phyloP scores from a whole-genome alignment of 2,329 filamentous ascomycete species.

The Mycocentrospora acerina region DNA sequence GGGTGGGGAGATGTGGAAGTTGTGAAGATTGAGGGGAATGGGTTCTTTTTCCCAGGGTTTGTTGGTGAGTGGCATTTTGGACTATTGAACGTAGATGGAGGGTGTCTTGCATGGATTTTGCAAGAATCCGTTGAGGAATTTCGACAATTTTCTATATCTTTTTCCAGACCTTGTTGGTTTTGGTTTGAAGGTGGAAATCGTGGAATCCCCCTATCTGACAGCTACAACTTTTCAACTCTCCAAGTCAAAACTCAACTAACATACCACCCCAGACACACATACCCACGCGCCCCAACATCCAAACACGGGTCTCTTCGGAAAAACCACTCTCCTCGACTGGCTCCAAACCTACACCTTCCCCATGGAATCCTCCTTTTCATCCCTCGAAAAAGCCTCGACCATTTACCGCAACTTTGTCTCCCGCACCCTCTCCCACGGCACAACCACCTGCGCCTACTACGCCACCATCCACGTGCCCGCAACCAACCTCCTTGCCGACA shows the following conservation, averaged over 20 bases:
- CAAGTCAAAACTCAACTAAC: neutral
- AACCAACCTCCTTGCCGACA: slow-evolving; percentile 86
- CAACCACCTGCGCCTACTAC: slow-evolving; percentile 92
- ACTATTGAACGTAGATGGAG: neutral
- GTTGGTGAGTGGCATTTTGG: slow-evolving; percentile 57
- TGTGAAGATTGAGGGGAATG: slow-evolving; percentile 47
- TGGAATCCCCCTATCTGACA: too few relatives aligned
- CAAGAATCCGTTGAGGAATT: too few relatives aligned
- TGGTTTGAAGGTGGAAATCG: too few relatives aligned
- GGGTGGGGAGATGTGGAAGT: slow-evolving; percentile 46
- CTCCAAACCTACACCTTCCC: slow-evolving; percentile 94
- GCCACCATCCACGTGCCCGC: slow-evolving; percentile 83
- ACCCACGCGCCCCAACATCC: slow-evolving; percentile 95
- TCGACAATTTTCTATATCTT: too few relatives aligned
- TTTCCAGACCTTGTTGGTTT: too few relatives aligned
- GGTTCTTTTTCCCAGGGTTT: slow-evolving; percentile 85
- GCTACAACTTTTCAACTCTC: too few relatives aligned
- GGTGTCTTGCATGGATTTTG: too few relatives aligned
- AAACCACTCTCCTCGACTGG: slow-evolving; percentile 90
- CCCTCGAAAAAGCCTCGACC: slow-evolving; percentile 61
- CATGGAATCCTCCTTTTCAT: slow-evolving; percentile 74
- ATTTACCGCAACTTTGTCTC: slow-evolving; percentile 79
- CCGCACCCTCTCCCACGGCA: slow-evolving; percentile 83
- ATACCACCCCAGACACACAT: slow-evolving; percentile 83
- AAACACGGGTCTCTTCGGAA: slow-evolving; percentile 91